Base-by-base conservation (phyloP, 768 basidiomycete genomes). In the Chalciporus sphaerocephalus region DNA sequence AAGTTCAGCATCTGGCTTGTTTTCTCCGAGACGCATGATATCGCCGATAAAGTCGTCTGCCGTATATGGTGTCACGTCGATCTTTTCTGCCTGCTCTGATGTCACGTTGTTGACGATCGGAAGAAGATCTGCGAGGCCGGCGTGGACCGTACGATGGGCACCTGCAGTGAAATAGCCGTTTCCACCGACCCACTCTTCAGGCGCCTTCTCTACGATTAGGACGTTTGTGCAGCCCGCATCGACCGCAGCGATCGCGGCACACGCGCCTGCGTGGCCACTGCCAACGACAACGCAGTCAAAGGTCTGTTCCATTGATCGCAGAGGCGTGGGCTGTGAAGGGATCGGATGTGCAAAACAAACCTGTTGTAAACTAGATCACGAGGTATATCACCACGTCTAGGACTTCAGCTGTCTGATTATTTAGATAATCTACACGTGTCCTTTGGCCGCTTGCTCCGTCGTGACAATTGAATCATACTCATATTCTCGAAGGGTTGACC, bases 151-250 rank as follows among this genome's bases (percentile, higher is more conserved):
- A 42, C 84, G 79, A 55, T 79, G 73, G 6, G 83, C 81, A 17
- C 83, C 83, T 9, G 83, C 82, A 23, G 83, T 85, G 65, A 85
- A 86, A 63, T 78, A 83, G 15, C 82, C 80, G 54, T 87, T 86
- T 15, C 83, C 85, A 4, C 85, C 85, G 4, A 62, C 74, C 83
- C 83, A 85, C 45, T 74, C 73, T 32, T 65, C 54, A 1, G 83
- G 80, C 32, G 80, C 80, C 55, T 84, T 84, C 55, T 86, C 83
- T 40, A 85, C 65, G 43, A 86, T 65, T 34, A 86, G 67, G 48
- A 85, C 80, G 70, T 73, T 72, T 40, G 62, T 66, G 61, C 80
- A 80, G 32, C 83, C 83, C 40, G 76, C 64, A 50, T 85, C 78
- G 35, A 66, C 67, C 12, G 83, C 81, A 40, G 80, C 69, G 34